Conservation (phyloP, 129 eudicot species). For the Pulicaria dysenterica region DNA sequence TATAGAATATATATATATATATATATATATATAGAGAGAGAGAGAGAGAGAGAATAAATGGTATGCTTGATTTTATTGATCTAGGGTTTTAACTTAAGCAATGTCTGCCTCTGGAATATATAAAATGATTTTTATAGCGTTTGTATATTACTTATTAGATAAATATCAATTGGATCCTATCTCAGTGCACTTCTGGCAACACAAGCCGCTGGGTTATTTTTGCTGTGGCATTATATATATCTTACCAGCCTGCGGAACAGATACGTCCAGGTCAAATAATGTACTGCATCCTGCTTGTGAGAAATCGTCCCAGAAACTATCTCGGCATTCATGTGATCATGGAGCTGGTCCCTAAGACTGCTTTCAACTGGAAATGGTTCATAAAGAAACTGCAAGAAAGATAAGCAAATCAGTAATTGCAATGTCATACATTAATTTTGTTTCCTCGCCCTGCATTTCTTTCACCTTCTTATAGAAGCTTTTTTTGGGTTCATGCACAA, state of each 20-base stretch:
- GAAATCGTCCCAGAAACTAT: conserved; percentile 93
- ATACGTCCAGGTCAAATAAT: conserved; percentile 96
- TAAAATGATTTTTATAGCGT: not conserved
- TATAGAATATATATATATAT: too few species aligned
- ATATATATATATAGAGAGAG: too few species aligned
- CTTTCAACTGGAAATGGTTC: conserved; percentile 99
- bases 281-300: conserved; percentile 94
- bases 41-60: too few species aligned
- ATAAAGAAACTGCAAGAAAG: conserved; percentile 75
- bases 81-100: too few species aligned
- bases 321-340: conserved; percentile 95
- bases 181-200: conserved; percentile 6
- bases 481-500: conserved; percentile 95
- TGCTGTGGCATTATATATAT: conserved; percentile 17
- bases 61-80: too few species aligned
- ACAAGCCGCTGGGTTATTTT: not conserved
- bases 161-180: not conserved
- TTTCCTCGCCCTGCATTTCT: conserved; percentile 2
- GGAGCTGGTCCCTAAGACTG: conserved; percentile 92
- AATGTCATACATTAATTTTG: conserved; percentile 4
- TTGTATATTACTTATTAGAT: not conserved
- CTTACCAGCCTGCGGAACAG: conserved; percentile 88
- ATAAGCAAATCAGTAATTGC: conserved; percentile 11
- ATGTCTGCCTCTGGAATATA: too few species aligned
- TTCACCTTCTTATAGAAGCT: conserved; percentile 91